Base-by-base conservation (phyloP, 352 stramenopile species). In the Phytophthora cactorum region DNA sequence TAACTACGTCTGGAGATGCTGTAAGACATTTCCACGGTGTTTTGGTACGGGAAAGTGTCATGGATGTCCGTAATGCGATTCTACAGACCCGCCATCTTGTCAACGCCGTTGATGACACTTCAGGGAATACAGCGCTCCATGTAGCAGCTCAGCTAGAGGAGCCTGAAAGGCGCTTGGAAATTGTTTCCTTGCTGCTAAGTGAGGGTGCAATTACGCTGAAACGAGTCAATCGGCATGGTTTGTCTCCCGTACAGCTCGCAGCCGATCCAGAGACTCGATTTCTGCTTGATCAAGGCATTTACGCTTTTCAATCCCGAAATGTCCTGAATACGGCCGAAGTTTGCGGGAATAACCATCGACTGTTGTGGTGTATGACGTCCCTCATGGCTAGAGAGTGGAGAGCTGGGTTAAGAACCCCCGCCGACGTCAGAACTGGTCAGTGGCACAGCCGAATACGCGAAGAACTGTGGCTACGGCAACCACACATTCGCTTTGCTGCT, bases 391-490 rank as follows among this genome's bases (percentile, higher is more conserved):
- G 75, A 29, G 84, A 92, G 43, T 87, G 76, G 71, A 55, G 65
- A 9, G 52, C 57, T 29, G 75, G 69, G 4, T 22, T 70, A 5
- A 69, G 84, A 5, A 52, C 77, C 4, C 65, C 65, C 9, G 75
- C 78, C 5, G 78, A 88, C n/a, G 41, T 81, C 14, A 65, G 68
- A 12, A 68, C 58, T 8, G 73, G 74, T 17, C 73, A 81, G 32
- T 91, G 84, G 82, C 68, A 86, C 50, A 92, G 84, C 27, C 69
- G 75, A 31, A 65, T 92, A 3, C 63, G 65, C 8, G 75, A 90
- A n/a, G 84, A 90, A 52, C 52, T 79, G 32, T 92, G 82, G 82
- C 47, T 92, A 17, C 77, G 81, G 3, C 84, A 86, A 27, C 76
- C 75, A 14, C 58, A 69, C 10, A 74, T 92, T 47, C 72, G 74